These are phyloP conservation scores for Penicillium turbatum DNA, from an alignment of 495 filamentous ascomycete species.

Conservation along the genomic window DNA sequence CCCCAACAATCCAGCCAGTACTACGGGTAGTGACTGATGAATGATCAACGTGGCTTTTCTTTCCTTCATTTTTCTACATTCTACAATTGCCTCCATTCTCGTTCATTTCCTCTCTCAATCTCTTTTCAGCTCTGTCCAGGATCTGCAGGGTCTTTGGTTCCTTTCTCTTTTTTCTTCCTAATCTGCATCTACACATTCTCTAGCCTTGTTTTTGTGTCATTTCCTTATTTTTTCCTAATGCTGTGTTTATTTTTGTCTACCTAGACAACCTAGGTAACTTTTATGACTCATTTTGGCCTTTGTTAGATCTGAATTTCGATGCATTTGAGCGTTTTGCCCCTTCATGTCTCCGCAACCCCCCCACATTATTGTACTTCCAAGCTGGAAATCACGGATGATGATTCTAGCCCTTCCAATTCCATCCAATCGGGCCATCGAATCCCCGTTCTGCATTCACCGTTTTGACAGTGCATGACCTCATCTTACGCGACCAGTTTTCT, in stretches of 20 bases:
- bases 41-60: not conserved
- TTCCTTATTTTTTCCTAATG: not conserved
- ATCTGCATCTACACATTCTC: constrained; percentile 8
- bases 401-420: constrained; percentile 10
- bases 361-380: constrained; percentile 2
- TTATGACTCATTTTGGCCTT: constrained; percentile 10
- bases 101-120: constrained; percentile 5
- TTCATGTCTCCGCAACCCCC: constrained; percentile 21
- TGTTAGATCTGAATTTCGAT: constrained; percentile 30
- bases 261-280: not conserved
- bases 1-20: constrained; percentile 52
- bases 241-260: not conserved
- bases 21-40: constrained; percentile 60
- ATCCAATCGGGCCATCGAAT: constrained; percentile 1
- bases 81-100: not conserved
- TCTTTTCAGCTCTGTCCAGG: not conserved
- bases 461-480: constrained; percentile 9
- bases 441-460: not conserved
- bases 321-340: constrained; percentile 41
- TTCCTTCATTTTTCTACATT: constrained; percentile 9
- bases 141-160: constrained; percentile 3
- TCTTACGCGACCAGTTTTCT: not conserved
- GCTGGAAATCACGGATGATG: constrained; percentile 10
- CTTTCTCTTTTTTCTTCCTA: constrained; percentile 13
- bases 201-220: not conserved